A percentile compares a stretch with the other conserved stretches of the same genome.
phyloP scores from a whole-genome alignment of 164 flowering plant species.

The Amborella trichopoda region DNA sequence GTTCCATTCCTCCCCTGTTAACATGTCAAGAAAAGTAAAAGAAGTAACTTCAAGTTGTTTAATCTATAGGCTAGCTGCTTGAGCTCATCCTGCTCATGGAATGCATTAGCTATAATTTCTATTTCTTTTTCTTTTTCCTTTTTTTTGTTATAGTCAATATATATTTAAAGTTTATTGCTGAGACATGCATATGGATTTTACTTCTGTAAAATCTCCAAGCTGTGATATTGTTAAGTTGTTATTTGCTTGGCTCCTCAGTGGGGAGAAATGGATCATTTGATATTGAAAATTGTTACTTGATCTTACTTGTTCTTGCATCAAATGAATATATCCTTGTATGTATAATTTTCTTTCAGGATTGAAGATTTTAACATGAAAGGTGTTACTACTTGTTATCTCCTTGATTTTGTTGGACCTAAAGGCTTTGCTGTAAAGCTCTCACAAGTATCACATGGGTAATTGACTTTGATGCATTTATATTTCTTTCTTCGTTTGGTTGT shows the following conservation, averaged over 20 bases:
- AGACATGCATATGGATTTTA: background rate
- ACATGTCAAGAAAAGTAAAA: too few species aligned
- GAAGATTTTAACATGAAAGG: slow-evolving; percentile 52
- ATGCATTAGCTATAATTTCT: too few species aligned
- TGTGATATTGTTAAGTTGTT: background rate
- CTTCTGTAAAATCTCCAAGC: background rate
- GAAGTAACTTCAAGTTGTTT: too few species aligned
- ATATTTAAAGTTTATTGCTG: background rate
- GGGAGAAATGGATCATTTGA: background rate
- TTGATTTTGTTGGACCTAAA: slow-evolving; percentile 71
- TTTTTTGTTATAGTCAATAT: too few species aligned
- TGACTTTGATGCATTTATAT: background rate
- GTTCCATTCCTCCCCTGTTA: too few species aligned
- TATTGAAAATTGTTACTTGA: background rate
- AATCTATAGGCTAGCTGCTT: too few species aligned
- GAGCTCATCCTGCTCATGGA: too few species aligned
- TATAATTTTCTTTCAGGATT: slow-evolving; percentile 39
- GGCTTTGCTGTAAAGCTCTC: slow-evolving; percentile 47
- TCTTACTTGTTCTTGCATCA: too few species aligned
- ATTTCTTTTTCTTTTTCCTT: too few species aligned
- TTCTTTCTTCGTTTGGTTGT: background rate
- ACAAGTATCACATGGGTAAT: slow-evolving; percentile 27
- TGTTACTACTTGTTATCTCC: slow-evolving; percentile 60
- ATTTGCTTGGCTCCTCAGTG: background rate
- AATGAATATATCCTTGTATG: too few species aligned